A percentile compares a stretch with the other conserved stretches of the same genome.
phyloP scores from a whole-genome alignment of 345 rosid genomes.

The Lumnitzera racemosa region DNA sequence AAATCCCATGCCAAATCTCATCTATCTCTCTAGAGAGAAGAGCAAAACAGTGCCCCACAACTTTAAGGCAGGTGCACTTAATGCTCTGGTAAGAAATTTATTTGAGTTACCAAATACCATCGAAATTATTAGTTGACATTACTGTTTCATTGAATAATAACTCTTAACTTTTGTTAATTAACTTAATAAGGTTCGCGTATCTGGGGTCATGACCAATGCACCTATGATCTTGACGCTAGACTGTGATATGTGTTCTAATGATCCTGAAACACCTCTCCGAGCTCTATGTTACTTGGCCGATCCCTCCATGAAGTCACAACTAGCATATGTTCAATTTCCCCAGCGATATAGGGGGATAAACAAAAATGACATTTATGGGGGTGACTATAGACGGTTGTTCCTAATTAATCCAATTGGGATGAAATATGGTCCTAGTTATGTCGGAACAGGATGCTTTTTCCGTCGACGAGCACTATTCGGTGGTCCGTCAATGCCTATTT shows the following conservation, averaged over 20 bases:
- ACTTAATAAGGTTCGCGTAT: slow-evolving; percentile 53
- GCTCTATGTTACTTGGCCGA: slow-evolving; percentile 48
- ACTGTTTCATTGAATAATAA: too few relatives aligned
- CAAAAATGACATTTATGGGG: slow-evolving; percentile 47
- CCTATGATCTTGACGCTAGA: slow-evolving; percentile 63
- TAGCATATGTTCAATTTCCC: slow-evolving; percentile 62
- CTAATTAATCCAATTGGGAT: slow-evolving; percentile 34
- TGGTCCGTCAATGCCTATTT: slow-evolving; percentile 13
- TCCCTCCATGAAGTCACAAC: slow-evolving; percentile 13
- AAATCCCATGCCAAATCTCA: slow-evolving; percentile 42
- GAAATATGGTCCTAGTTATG: slow-evolving; percentile 34
- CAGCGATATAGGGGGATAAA: slow-evolving; percentile 47
- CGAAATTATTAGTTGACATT: too few relatives aligned
- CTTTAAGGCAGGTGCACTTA: slow-evolving; percentile 87
- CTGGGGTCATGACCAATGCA: slow-evolving; percentile 57
- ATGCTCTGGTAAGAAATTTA: slow-evolving; percentile 19
- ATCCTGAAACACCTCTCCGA: slow-evolving; percentile 42
- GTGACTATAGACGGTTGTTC: slow-evolving; percentile 30
- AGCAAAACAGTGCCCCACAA: slow-evolving; percentile 40
- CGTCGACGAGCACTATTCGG: slow-evolving; percentile 52
- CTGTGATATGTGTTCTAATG: slow-evolving; percentile 78
- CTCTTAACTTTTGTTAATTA: too few relatives aligned
- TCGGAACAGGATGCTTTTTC: slow-evolving; percentile 68
- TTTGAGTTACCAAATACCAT: background rate
- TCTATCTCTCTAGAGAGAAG: slow-evolving; percentile 65